Evolutionary conservation across 164 flowering plant species (phyloP), one percentile per base, ranked within the genome.

Genomic region (Stephania cephalantha): DNA sequence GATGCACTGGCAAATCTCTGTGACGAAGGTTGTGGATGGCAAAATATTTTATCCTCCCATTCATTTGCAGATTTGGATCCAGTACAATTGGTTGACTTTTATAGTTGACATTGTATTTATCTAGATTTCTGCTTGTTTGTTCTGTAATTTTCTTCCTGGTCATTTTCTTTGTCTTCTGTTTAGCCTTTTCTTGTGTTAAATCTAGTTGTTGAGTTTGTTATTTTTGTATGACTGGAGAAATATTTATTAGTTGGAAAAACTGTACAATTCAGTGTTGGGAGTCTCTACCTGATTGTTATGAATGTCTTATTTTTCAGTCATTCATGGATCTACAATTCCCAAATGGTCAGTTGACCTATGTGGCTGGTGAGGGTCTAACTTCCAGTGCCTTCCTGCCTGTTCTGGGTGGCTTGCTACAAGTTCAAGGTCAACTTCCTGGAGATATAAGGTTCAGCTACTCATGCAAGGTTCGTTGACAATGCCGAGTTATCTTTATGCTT

Each of bases 241-340:
- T 61, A 61, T 58, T 58, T 10, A 10, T 15, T 1, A n/a, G n/a
- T n/a, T 5, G 42, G 42, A 15, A 61, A 61, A 61, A 15, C 7
- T 61, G 66, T 61, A 61, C 20, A 18, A 12, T 12, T 18, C 12
- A 35, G 20, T 30, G 31, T 6, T 42, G 42, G 64, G 48, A 69
- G 15, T 30, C 63, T 50, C 10, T 45, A 29, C n/a, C n/a, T 63
- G 30, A 13, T 7, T 69, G 6, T 72, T 73, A 64, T 71, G 45
- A 68, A 70, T 73, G 3, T 52, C 65, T 78, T 65, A 73, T 50
- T 53, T 35, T 85, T 50, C 91, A 95, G 99, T 89, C 99, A 30
- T 95, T 93, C 84, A 90, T 95, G 86, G 98, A 95, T 84, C 75
- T 91, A 85, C 99, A 95, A 82, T 95, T 93, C 75, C 99, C 99